phyloP scores from a whole-genome alignment of 2,329 filamentous ascomycete genomes.

The Cladophialophora psammophila region DNA sequence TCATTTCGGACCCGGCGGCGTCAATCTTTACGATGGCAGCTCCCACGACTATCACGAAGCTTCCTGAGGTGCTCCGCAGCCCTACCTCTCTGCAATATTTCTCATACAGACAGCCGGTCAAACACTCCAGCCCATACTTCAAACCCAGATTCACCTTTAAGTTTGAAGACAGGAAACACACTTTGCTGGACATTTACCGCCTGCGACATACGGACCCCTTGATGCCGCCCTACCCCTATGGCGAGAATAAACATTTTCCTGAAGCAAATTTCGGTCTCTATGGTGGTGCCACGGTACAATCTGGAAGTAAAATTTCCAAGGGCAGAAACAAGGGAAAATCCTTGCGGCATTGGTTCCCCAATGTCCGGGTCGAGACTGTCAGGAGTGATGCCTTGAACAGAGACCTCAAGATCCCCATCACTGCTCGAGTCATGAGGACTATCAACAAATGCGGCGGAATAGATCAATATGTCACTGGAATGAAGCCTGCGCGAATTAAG shows the following conservation, averaged over 20 bases:
- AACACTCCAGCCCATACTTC: slow-evolving; percentile 32
- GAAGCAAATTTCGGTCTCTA: slow-evolving; percentile 59
- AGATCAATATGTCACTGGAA: slow-evolving; percentile 87
- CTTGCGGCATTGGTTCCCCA: slow-evolving; percentile 58
- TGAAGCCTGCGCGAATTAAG: slow-evolving; percentile 77
- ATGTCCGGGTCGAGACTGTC: slow-evolving; percentile 57
- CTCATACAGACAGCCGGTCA: slow-evolving; percentile 24
- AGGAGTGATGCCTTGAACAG: slow-evolving; percentile 53
- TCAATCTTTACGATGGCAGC: slow-evolving; percentile 10
- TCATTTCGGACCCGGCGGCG: not conserved
- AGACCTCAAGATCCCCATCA: slow-evolving; percentile 55
- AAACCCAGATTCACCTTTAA: slow-evolving; percentile 36
- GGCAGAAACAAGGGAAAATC: slow-evolving; percentile 59
- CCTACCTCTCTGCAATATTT: slow-evolving; percentile 39
- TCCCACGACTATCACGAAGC: slow-evolving; percentile 29
- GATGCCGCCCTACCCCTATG: slow-evolving; percentile 57
- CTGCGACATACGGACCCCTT: slow-evolving; percentile 37
- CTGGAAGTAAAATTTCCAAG: slow-evolving; percentile 60
- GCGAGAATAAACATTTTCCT: slow-evolving; percentile 52
- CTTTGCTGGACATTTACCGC: slow-evolving; percentile 25
- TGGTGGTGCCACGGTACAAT: slow-evolving; percentile 54
- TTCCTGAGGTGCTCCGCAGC: slow-evolving; percentile 35
- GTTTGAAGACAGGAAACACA: slow-evolving; percentile 36
- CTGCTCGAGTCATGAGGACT: slow-evolving; percentile 55
- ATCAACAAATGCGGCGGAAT: slow-evolving; percentile 88